Base-by-base conservation (phyloP, 2,329 filamentous ascomycete species). In the Sporothrix protearum region DNA sequence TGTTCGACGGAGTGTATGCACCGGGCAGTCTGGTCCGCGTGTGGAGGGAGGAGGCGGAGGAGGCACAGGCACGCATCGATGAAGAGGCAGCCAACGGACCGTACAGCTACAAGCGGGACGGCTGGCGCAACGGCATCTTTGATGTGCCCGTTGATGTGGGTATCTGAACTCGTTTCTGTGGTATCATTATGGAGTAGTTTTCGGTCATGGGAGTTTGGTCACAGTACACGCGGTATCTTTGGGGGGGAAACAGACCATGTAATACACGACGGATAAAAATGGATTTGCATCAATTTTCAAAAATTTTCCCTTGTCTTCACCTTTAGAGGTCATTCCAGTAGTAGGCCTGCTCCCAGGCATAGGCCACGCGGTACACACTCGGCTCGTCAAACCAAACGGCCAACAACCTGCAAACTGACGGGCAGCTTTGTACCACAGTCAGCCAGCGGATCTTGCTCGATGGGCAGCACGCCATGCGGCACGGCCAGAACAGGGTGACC, bases 61-160 rank as follows among this genome's bases (percentile, higher is more conserved):
- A 85, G 73, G 93, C 92, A 0, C 85, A 85, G 25, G 92, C 96
- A 80, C 85, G 89, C 53, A 88, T 97, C 49, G 89, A 94, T 75
- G 67, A 72, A 5, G 33, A 22, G 10, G 66, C 71, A 0, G 57
- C 7, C 16, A 8, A 28, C 6, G 66, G 47, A 0, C 91, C 95
- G 75, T 89, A 89, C n/a, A 77, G 87, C 89, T 71, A 42, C 42
- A 47, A 14, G 19, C 83, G 83, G 63, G 89, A 86, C 19, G 92
- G 91, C 0, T 97, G 94, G 94, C 87, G 91, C 76, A 97, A 97
- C 79, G 89, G 89, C 61, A 90, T 97, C n/a, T 97, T 97, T 76
- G 84, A 88, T 74, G 80, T 85, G 12, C 78, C 78, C 42, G 81
- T 16, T 1, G 57, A 68, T 7, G n/a, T 45, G 12, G 59, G 59